Evolutionary conservation across 192 early-diverging fungal genomes (phyloP).

Genomic region (Coemansia sp.): DNA sequence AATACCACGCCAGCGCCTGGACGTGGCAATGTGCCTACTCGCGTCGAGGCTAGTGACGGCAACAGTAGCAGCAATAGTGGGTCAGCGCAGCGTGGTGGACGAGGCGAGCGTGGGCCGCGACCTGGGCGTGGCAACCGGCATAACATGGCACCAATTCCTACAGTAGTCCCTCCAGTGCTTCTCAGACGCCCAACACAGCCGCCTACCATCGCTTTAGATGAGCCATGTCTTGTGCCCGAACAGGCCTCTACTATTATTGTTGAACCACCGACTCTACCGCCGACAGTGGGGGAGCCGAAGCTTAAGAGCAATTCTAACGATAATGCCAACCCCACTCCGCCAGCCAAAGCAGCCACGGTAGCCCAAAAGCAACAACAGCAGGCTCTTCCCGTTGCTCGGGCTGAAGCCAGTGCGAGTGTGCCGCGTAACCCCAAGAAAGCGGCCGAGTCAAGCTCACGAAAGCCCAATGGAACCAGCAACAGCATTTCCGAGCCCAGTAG

Average conservation of each 20-base stretch:
- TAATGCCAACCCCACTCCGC: not conserved
- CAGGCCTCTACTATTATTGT: not conserved
- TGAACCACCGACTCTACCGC: not conserved
- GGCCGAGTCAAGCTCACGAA: not conserved
- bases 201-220: not conserved
- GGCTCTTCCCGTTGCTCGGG: not conserved
- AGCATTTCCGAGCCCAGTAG: not conserved
- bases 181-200: slow-evolving; percentile 6
- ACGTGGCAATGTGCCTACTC: not conserved
- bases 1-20: not conserved
- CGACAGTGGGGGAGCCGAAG: not conserved
- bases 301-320: not conserved
- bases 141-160: slow-evolving; percentile 30
- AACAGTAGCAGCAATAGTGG: slow-evolving; percentile 9
- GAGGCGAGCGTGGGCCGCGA: slow-evolving; percentile 3
- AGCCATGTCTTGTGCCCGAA: not conserved
- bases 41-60: not conserved
- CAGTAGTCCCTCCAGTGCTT: slow-evolving; percentile 39
- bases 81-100: not conserved
- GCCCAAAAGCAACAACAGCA: not conserved
- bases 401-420: not conserved
- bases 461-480: not conserved
- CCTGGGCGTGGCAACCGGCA: slow-evolving; percentile 18
- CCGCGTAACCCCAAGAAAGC: not conserved
- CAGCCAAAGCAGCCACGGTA: not conserved